Conservation (phyloP, 495 filamentous ascomycete genomes). For the Aspergillus sclerotioniger region DNA sequence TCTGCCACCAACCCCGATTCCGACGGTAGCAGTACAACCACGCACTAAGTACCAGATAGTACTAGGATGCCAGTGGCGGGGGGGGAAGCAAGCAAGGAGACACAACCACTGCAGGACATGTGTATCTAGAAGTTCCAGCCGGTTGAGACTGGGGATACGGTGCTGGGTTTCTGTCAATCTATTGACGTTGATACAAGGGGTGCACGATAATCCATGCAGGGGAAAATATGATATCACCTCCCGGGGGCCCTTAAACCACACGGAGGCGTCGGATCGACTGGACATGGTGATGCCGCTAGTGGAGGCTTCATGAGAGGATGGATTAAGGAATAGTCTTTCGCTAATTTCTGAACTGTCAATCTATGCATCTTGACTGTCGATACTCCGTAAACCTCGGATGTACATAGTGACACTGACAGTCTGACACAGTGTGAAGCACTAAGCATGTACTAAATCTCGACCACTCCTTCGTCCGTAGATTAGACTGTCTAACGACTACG, state of each 20-base stretch:
- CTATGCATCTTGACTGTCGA: too few species aligned
- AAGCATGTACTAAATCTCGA: too few species aligned
- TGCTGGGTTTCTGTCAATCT: constrained; percentile 6
- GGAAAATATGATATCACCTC: constrained; percentile 14
- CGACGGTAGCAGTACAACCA: too few species aligned
- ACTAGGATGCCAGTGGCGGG: not conserved
- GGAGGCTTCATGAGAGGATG: too few species aligned
- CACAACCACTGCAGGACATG: not conserved
- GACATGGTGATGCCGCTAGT: not conserved
- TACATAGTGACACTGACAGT: too few species aligned
- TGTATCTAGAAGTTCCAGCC: not conserved
- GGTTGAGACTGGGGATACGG: not conserved
- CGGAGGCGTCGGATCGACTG: not conserved
- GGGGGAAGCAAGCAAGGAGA: not conserved
- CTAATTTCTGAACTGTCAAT: too few species aligned
- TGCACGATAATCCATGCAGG: constrained; percentile 18
- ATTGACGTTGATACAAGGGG: constrained; percentile 12
- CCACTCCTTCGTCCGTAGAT: not conserved
- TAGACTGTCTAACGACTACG: not conserved
- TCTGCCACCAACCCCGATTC: too few species aligned
- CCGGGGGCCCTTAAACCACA: not conserved
- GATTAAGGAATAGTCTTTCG: too few species aligned
- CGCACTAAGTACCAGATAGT: too few species aligned
- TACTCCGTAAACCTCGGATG: too few species aligned
- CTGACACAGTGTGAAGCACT: too few species aligned